Evolutionary conservation across 1,139 yeast genomes (phyloP), one percentile per base, ranked within the genome.

Genomic region (Wickerhamiella pararugosa): DNA sequence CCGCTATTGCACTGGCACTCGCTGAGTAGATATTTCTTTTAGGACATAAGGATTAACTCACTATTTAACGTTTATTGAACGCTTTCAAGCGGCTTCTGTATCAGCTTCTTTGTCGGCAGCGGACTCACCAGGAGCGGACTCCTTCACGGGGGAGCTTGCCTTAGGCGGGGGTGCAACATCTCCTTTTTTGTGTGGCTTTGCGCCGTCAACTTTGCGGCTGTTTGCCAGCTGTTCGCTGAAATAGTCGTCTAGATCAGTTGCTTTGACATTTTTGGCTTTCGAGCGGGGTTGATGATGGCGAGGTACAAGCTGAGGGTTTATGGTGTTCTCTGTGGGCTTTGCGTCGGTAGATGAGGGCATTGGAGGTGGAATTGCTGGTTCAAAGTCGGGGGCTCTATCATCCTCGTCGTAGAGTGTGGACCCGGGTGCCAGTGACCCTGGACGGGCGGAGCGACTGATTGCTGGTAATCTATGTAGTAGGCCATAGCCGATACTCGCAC

Each of bases 401-500:
- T 45, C 48, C 26, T 55, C 59, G 36, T 59, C 63, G 39, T 53
- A 60, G n/a, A 60, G 47, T 6, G 62, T 58, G 25, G 53, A 52
- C 1, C 63, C 64, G 5, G 64, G 62, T 2, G 60, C 52, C 32
- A 47, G 36, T 7, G 30, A 29, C 15, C 29, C 32, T 4, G 25
- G 29, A 3, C 27, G 35, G 8, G 32, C 21, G 2, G 27, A 6
- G 8, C 29, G 35, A 33, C 27, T 79, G 6, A 70, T 60, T 5
- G 74, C 78, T 45, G 75, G 79, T 1, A 90, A 64, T 49, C 94
- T 67, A 57, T 90, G 97, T 42, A 90, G 65, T 44, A 81, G 67
- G 0, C 97, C 97, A 55, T 86, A 87, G 0, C 96, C 97, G 7
- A 90, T 93, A 51, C 87, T 94, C 61, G 96, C 87, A 1, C 98